These are phyloP conservation scores for Fusarium sp. DNA, from an alignment of 2,329 filamentous ascomycete species.

Conservation along the genomic window DNA sequence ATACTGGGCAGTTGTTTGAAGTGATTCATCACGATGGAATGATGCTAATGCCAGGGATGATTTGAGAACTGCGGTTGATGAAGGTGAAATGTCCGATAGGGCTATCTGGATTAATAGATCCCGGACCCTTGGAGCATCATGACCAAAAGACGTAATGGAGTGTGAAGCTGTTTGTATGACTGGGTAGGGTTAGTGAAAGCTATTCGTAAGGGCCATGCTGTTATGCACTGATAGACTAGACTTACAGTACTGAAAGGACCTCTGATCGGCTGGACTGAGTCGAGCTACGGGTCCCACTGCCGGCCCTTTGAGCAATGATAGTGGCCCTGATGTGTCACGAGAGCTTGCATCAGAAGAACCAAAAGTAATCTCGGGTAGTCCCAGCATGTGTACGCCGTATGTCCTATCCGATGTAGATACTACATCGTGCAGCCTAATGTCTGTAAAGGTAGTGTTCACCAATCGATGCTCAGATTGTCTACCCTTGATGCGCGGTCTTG, in stretches of 20 bases:
- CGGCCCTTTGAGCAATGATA: not conserved
- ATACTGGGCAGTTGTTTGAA: not conserved
- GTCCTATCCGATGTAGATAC: not conserved
- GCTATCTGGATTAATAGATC: conserved; percentile 29
- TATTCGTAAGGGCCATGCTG: fast-evolving
- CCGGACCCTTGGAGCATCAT: conserved; percentile 11
- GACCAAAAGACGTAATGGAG: conserved; percentile 24
- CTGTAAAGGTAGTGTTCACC: conserved; percentile 15
- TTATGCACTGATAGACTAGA: fast-evolving
- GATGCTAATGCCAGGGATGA: conserved; percentile 26
- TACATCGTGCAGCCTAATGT: conserved; percentile 20
- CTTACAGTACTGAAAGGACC: conserved; percentile 35
- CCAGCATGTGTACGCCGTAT: not conserved
- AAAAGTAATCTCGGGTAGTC: not conserved
- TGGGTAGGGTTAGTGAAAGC: not conserved
- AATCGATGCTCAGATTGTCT: not conserved
- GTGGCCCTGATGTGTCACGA: not conserved
- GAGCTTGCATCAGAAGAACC: fast-evolving
- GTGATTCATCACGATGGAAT: not conserved
- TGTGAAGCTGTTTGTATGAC: conserved; percentile 26
- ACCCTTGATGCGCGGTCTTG: not conserved
- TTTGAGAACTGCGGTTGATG: conserved; percentile 22
- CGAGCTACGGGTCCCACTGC: not conserved
- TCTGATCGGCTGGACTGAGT: conserved; percentile 33
- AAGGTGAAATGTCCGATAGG: not conserved